Evolutionary conservation across 1,284 basidiomycete species (phyloP).

Genomic region (Abortiporus biennis): DNA sequence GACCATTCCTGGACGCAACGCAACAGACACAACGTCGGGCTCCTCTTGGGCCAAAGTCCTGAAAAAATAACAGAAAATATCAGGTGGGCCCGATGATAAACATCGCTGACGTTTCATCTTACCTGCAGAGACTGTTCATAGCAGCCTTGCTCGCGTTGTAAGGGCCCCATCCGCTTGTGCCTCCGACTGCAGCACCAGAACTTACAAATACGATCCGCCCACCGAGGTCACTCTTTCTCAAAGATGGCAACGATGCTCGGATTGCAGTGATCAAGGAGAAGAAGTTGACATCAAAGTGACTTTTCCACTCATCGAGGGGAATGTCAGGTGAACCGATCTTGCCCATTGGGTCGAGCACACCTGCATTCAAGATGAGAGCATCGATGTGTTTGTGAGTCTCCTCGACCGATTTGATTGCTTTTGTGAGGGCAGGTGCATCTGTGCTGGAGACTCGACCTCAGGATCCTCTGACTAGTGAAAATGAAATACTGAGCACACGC

Average conservation of each 20-base stretch:
- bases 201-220: conserved; percentile 77
- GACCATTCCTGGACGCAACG: conserved; percentile 82
- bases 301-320: conserved; percentile 47
- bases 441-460: conserved; percentile 33
- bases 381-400: conserved; percentile 61
- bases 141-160: conserved; percentile 83
- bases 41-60: conserved; percentile 85
- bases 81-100: background rate
- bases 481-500: conserved; percentile 28
- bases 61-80: conserved; percentile 7
- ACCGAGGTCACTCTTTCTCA: conserved; percentile 53
- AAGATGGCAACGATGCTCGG: conserved; percentile 55
- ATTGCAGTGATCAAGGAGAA: conserved; percentile 73
- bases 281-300: conserved; percentile 77
- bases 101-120: conserved; percentile 9
- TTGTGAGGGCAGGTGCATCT: conserved; percentile 48
- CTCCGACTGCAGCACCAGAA: conserved; percentile 73
- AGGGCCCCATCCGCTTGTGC: conserved; percentile 65
- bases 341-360: conserved; percentile 49
- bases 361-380: conserved; percentile 78
- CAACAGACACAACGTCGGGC: conserved; percentile 62
- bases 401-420: conserved; percentile 41
- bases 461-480: conserved; percentile 9
- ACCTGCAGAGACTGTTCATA: conserved; percentile 79
- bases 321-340: conserved; percentile 32